Percentiles rank a stretch among this genome's conserved stretches.
Conservation (phyloP, 371 early-diverging fungal genomes). For the Circinella umbellata region DNA sequence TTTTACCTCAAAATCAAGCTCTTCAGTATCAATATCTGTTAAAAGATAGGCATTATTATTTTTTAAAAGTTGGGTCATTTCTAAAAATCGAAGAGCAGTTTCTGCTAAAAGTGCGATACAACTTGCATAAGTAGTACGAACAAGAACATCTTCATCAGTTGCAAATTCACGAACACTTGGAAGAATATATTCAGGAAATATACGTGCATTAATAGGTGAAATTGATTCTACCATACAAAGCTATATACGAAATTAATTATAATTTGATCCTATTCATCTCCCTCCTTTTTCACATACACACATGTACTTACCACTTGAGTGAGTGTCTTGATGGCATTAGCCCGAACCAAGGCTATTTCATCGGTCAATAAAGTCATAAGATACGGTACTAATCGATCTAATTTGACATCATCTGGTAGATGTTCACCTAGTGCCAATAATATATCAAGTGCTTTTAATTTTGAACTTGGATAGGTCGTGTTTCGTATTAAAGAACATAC, state of each 20-base stretch:
- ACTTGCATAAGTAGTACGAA: constrained; percentile 82
- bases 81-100: constrained; percentile 74
- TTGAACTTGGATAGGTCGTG: constrained; percentile 72
- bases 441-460: constrained; percentile 79
- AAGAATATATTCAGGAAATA: constrained; percentile 90
- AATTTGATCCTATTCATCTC: neutral
- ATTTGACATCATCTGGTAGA: constrained; percentile 72
- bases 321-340: constrained; percentile 73
- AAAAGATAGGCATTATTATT: constrained; percentile 58
- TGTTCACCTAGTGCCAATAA: constrained; percentile 70
- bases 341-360: constrained; percentile 73
- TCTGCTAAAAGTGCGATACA: constrained; percentile 84
- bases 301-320: constrained; percentile 70
- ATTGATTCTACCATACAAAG: constrained; percentile 78
- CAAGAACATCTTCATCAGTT: constrained; percentile 76
- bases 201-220: constrained; percentile 80
- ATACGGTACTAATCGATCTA: constrained; percentile 88
- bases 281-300: neutral
- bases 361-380: constrained; percentile 75
- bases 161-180: constrained; percentile 75
- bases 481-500: constrained; percentile 78
- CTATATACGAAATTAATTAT: constrained; percentile 34
- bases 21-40: constrained; percentile 62
- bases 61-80: constrained; percentile 71
- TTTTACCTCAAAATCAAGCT: constrained; percentile 60